Percentiles rank a stretch among this genome's conserved stretches.
Evolutionary conservation across 2,329 filamentous ascomycete species (phyloP).

Genomic region (Penicillium occitanis): DNA sequence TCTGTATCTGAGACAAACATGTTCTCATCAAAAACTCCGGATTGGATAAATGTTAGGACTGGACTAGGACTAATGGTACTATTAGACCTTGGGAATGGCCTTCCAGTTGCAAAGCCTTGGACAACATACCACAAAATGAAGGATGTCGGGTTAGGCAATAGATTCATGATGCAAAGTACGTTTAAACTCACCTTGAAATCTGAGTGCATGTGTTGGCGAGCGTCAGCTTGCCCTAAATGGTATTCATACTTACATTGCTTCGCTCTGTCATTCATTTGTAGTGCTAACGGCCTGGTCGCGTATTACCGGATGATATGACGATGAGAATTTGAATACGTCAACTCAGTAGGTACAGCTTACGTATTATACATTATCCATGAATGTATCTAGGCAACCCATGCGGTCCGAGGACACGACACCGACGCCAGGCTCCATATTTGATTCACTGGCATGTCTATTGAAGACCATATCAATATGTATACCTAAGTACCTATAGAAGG

Average conservation of each 20-base stretch:
- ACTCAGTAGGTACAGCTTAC: neutral
- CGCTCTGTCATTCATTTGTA: neutral
- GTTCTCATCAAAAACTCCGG: neutral
- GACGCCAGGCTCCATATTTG: neutral
- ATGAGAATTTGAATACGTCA: neutral
- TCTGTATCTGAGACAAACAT: neutral
- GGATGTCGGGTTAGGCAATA: neutral
- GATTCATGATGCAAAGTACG: neutral
- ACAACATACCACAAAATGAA: neutral
- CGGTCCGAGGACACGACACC: neutral
- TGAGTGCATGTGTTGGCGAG: neutral
- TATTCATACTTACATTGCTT: neutral
- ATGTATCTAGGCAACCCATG: neutral
- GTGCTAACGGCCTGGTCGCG: neutral
- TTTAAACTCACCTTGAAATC: neutral
- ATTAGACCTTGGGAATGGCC: neutral
- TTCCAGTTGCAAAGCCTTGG: neutral
- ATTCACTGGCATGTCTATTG: neutral
- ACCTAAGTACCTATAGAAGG: neutral
- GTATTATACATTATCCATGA: neutral
- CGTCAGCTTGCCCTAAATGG: neutral
- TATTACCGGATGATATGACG: neutral
- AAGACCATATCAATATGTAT: neutral
- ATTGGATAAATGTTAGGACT: neutral
- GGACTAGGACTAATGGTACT: neutral